Percentiles rank a stretch among this genome's conserved stretches.
These are phyloP conservation scores for Kickxella alabastrina DNA, from an alignment of 192 early-diverging fungal genomes.

Conservation along the genomic window DNA sequence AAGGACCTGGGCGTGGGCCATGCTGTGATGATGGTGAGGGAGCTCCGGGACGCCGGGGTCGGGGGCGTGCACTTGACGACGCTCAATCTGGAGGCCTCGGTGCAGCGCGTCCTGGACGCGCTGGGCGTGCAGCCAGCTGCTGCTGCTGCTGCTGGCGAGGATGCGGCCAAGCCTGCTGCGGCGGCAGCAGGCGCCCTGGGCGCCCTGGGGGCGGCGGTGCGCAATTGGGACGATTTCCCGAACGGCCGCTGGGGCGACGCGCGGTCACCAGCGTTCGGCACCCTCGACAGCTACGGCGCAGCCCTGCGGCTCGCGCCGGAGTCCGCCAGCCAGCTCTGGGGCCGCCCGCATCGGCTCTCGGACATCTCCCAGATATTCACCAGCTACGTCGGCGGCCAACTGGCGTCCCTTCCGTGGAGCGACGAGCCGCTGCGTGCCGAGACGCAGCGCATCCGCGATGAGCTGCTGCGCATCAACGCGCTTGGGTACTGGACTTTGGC, in stretches of 20 bases:
- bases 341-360: conserved; percentile 53
- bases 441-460: conserved; percentile 65
- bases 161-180: too few species aligned
- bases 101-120: conserved; percentile 76
- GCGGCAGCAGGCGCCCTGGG: too few species aligned
- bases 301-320: conserved; percentile 69
- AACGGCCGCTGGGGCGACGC: conserved; percentile 99
- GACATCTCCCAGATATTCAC: conserved; percentile 78
- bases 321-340: conserved; percentile 71
- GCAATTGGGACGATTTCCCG: conserved; percentile 97
- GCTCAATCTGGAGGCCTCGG: conserved; percentile 84
- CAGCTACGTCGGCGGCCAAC: conserved; percentile 68
- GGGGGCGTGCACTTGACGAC: conserved; percentile 91
- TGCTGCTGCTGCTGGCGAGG: too few species aligned
- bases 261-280: conserved; percentile 84
- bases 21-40: conserved; percentile 69
- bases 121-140: too few species aligned
- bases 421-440: conserved; percentile 72
- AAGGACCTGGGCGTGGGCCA: conserved; percentile 88
- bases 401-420: conserved; percentile 87
- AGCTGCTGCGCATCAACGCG: conserved; percentile 67
- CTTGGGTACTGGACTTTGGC: conserved; percentile 90
- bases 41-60: conserved; percentile 56
- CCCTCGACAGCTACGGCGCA: conserved; percentile 77
- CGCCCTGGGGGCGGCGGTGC: too few species aligned